These are phyloP conservation scores for Penicillium ucsense DNA, from an alignment of 495 filamentous ascomycete genomes.

Conservation along the genomic window DNA sequence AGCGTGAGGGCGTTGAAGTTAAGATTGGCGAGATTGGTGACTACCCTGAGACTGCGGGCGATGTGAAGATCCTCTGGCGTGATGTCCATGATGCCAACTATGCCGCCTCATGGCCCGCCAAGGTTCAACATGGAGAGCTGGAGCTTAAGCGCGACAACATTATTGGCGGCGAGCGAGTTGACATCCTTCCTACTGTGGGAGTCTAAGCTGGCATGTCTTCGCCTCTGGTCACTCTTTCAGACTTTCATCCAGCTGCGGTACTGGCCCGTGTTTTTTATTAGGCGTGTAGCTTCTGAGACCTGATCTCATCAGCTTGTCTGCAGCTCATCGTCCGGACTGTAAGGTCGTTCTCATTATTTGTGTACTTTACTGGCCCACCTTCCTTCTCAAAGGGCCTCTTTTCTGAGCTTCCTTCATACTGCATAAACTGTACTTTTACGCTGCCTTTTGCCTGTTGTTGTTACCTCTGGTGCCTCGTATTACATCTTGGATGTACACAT, in stretches of 20 bases:
- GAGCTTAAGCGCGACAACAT: conserved; percentile 25
- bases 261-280: no score
- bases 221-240: no score
- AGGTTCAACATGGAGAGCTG: conserved; percentile 54
- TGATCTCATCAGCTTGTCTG: no score
- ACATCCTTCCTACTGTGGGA: conserved; percentile 8
- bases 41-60: conserved; percentile 19
- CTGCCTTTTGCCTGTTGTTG: conserved; percentile 9
- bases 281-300: no score
- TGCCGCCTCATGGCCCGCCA: conserved; percentile 57
- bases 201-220: no score
- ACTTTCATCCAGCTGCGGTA: no score
- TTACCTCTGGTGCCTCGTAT: conserved; percentile 3
- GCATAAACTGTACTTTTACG: conserved; percentile 54
- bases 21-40: conserved; percentile 19
- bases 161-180: conserved; percentile 24
- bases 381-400: background rate
- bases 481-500: no score
- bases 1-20: conserved; percentile 18
- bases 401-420: conserved; percentile 5
- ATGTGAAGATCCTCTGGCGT: conserved; percentile 58
- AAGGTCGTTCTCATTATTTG: no score
- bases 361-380: no score
- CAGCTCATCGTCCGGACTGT: no score
- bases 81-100: conserved; percentile 55